Percentiles rank a stretch among this genome's conserved stretches.
These are phyloP conservation scores for Carpinus viminea DNA, from an alignment of 306 rosid genomes.

Conservation along the genomic window DNA sequence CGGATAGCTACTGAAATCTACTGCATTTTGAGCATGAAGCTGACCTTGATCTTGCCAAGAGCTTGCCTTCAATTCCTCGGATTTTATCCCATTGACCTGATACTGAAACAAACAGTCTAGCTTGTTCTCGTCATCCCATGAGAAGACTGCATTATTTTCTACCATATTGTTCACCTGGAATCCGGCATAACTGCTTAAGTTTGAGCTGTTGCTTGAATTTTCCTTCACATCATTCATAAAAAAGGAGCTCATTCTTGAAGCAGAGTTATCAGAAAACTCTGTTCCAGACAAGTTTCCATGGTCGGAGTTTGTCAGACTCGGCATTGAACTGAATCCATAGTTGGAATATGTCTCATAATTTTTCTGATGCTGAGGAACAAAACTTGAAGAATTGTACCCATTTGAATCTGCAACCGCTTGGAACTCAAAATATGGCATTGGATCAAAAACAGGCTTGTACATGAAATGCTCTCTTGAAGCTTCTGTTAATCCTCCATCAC, in stretches of 20 bases:
- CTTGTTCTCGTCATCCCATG: conserved; percentile 71
- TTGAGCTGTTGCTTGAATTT: conserved; percentile 86
- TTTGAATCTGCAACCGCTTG: conserved; percentile 37
- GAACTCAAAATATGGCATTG: conserved; percentile 55
- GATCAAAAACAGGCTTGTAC: conserved; percentile 50
- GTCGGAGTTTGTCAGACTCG: conserved; percentile 74
- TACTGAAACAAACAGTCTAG: conserved; percentile 62
- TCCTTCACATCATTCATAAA: conserved; percentile 71
- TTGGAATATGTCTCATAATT: conserved; percentile 40
- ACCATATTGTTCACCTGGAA: conserved; percentile 40
- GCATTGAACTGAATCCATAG: conserved; percentile 66
- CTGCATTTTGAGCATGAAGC: conserved; percentile 50
- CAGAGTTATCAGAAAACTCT: conserved; percentile 74
- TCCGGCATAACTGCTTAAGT: conserved; percentile 58
- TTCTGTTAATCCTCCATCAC: conserved; percentile 43
- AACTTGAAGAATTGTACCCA: conserved; percentile 30
- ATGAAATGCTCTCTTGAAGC: conserved; percentile 45
- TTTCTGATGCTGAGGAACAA: conserved; percentile 31
- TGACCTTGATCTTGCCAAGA: conserved; percentile 56
- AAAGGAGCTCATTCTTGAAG: conserved; percentile 50
- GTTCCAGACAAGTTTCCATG: conserved; percentile 55
- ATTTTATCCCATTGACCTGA: conserved; percentile 52
- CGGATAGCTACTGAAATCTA: conserved; percentile 81
- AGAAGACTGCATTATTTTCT: conserved; percentile 58
- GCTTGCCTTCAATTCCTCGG: conserved; percentile 61